Evolutionary conservation across 2,329 filamentous ascomycete species (phyloP).

Genomic region (Xylaria sp.): DNA sequence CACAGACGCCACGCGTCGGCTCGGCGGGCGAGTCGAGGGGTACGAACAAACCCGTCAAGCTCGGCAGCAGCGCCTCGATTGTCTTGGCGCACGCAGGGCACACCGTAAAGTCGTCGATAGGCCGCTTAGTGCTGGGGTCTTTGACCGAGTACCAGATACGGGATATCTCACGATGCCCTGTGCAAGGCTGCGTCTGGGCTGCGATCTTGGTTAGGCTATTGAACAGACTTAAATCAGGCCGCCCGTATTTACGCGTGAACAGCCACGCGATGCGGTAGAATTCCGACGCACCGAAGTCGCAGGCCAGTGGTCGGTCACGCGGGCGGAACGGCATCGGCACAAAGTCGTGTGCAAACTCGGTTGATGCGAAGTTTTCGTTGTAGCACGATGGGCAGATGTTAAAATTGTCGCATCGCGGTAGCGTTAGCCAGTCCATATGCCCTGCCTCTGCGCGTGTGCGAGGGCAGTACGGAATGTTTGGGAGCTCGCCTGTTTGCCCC

Average conservation of each 20-base stretch:
- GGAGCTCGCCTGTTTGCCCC: conserved; percentile 54
- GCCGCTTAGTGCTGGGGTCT: conserved; percentile 71
- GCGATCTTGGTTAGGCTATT: conserved; percentile 73
- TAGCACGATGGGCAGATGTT: conserved; percentile 88
- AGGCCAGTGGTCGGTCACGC: conserved; percentile 69
- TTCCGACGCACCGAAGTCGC: conserved; percentile 79
- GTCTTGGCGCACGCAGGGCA: conserved; percentile 79
- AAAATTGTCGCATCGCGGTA: conserved; percentile 76
- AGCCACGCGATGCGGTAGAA: conserved; percentile 90
- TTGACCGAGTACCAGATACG: conserved; percentile 80
- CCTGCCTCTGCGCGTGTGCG: conserved; percentile 70
- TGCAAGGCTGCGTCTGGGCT: conserved; percentile 67
- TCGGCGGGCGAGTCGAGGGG: conserved; percentile 59
- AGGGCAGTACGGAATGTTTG: conserved; percentile 74
- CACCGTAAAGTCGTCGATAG: conserved; percentile 76
- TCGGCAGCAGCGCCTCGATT: conserved; percentile 78
- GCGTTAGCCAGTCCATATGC: conserved; percentile 82
- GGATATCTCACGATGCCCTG: conserved; percentile 62
- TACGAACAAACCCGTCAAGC: conserved; percentile 73
- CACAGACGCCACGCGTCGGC: conserved; percentile 68
- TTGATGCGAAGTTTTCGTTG: conserved; percentile 72
- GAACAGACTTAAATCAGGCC: conserved; percentile 74
- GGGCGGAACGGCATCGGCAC: conserved; percentile 68
- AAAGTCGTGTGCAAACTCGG: conserved; percentile 75
- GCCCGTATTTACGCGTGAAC: conserved; percentile 76